Conservation (phyloP, 208 protist genomes). For the Naegleria gruberi region DNA sequence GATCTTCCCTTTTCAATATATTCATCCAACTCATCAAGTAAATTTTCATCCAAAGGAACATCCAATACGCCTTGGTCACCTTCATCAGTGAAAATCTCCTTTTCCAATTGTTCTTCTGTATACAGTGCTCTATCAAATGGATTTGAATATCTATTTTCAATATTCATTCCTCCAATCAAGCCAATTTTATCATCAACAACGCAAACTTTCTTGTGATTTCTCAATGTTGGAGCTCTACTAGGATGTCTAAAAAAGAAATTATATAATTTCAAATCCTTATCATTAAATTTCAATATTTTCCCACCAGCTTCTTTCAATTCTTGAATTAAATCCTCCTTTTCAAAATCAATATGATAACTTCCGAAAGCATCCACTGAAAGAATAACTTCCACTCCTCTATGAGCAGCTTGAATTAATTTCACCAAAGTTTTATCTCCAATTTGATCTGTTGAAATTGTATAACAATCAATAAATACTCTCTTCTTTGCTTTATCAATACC, state of each 20-base stretch:
- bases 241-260: conserved; percentile 46
- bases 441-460: conserved; percentile 78
- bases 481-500: conserved; percentile 59
- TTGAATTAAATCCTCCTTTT: conserved; percentile 57
- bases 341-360: conserved; percentile 67
- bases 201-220: conserved; percentile 80
- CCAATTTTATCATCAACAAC: conserved; percentile 63
- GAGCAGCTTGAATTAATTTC: conserved; percentile 52
- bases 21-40: background rate
- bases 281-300: conserved; percentile 62
- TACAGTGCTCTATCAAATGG: background rate
- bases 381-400: conserved; percentile 60
- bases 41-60: background rate
- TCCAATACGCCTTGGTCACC: background rate
- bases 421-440: conserved; percentile 59
- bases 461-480: conserved; percentile 75
- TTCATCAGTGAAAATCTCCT: background rate
- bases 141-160: conserved; percentile 69
- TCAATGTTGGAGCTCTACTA: conserved; percentile 64
- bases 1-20: background rate
- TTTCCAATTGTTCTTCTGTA: background rate
- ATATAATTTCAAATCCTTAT: conserved; percentile 56
- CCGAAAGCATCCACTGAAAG: conserved; percentile 76
- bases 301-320: conserved; percentile 40
- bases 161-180: conserved; percentile 80